Evolutionary conservation across 2,329 filamentous ascomycete species (phyloP).

Genomic region (Aspergillus sp.): DNA sequence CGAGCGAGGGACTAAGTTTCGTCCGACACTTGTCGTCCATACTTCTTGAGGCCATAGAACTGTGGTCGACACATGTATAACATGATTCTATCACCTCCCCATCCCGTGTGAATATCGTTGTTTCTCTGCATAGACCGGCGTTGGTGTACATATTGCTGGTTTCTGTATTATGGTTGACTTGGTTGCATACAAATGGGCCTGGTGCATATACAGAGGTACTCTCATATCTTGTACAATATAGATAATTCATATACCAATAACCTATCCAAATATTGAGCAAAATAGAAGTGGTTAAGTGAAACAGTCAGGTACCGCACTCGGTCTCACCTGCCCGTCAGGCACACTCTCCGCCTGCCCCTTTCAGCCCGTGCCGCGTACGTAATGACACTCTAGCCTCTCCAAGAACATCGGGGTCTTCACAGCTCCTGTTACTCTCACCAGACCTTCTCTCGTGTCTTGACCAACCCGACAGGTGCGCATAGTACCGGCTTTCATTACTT

Average conservation of each 20-base stretch:
- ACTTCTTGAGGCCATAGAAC: background rate
- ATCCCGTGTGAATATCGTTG: background rate
- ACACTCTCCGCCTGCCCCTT: slow-evolving; percentile 20
- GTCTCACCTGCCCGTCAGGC: background rate
- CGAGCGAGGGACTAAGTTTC: background rate
- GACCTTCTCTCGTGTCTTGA: background rate
- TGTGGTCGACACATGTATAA: background rate
- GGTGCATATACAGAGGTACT: background rate
- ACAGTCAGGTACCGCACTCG: background rate
- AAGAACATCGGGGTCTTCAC: slow-evolving; percentile 1
- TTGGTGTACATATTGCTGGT: slow-evolving; percentile 11
- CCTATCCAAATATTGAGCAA: background rate
- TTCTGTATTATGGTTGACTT: slow-evolving; percentile 1
- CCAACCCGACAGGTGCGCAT: background rate
- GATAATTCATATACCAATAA: background rate
- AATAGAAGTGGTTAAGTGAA: background rate
- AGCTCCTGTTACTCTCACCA: background rate
- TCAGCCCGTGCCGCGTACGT: slow-evolving; percentile 27
- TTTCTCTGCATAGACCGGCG: slow-evolving; percentile 16
- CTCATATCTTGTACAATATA: background rate
- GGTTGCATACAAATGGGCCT: background rate
- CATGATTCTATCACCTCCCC: background rate
- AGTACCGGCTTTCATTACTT: background rate
- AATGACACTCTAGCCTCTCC: slow-evolving; percentile 44
- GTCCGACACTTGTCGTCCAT: background rate